Evolutionary conservation across 2,329 filamentous ascomycete genomes (phyloP).

Genomic region (Myriosclerotinia duriaeana): DNA sequence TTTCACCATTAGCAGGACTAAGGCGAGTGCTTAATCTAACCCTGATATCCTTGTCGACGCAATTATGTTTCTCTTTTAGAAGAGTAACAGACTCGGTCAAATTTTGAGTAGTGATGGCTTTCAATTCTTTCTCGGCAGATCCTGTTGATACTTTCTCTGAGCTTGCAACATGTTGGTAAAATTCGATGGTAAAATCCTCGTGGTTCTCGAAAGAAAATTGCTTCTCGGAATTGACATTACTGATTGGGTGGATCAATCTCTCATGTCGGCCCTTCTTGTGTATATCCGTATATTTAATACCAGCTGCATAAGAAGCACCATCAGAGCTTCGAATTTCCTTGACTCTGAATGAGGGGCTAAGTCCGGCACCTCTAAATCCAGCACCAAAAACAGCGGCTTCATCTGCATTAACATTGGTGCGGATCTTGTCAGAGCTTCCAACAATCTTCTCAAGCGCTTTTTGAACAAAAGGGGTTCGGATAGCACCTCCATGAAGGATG

Average conservation of each 20-base stretch:
- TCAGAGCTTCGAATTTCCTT: conserved; percentile 93
- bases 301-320: conserved; percentile 68
- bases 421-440: conserved; percentile 73
- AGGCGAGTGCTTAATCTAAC: conserved; percentile 78
- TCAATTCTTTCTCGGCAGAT: conserved; percentile 59
- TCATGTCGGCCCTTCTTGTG: conserved; percentile 73
- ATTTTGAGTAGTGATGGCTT: conserved; percentile 74
- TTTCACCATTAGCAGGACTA: conserved; percentile 70
- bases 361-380: conserved; percentile 85
- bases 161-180: conserved; percentile 69
- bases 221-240: conserved; percentile 75
- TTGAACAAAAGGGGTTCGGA: conserved; percentile 92
- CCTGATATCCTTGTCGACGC: conserved; percentile 71
- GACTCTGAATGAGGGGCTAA: conserved; percentile 94
- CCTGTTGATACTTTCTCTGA: conserved; percentile 45
- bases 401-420: conserved; percentile 93
- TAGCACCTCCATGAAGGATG: conserved; percentile 88
- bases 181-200: conserved; percentile 75
- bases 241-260: conserved; percentile 77
- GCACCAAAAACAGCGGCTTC: conserved; percentile 96
- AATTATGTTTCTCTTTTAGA: conserved; percentile 72
- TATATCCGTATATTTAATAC: conserved; percentile 70
- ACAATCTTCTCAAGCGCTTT: conserved; percentile 76
- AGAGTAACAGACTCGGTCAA: conserved; percentile 78
- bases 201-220: conserved; percentile 80